Base-by-base conservation (phyloP, 2,329 filamentous ascomycete species). In the Curvularia sp. region DNA sequence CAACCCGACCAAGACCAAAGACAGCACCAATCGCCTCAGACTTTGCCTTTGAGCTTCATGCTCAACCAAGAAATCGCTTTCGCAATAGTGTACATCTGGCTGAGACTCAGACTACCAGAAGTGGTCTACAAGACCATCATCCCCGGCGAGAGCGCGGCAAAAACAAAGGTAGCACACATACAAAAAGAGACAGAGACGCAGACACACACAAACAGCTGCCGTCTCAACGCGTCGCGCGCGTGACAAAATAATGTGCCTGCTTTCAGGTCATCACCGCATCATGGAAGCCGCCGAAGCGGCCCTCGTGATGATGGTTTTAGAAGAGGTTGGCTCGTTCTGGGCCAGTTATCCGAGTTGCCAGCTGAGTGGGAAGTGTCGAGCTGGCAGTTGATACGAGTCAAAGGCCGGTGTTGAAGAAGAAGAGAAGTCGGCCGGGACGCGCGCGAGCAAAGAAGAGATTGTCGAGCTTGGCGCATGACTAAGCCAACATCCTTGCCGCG, bases 251-350 rank as follows among this genome's bases (percentile, higher is more conserved):
- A 77, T 87, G 86, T 87, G 77, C 82, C 85, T 83, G 79, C 83
- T 84, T 80, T 81, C 81, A 88, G 86, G 86, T 89, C 86, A 85
- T 87, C 86, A 84, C 79, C 85, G 80, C 77, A 81, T 89, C 87
- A 84, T 89, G 87, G 81, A 82, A 81, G 82, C 83, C 80, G 76
- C 80, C 73, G 78, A 77, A 76, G 80, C 79, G 82, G 80, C 86
- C 85, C 86, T 92, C 89, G 86, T 87, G 85, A 87, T 85, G 84
- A 91, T 89, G 89, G 89, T 92, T 92, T 92, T 92, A 89, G 82
- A 89, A 86, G 85, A 85, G 88, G 84, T 77, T 79, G 72, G 73
- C 72, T 83, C 81, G 72, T 79, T 92, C 89, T 91, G 80, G 89
- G 89, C 89, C 85, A 78, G 84, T 85, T 69, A 86, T 76, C 86